Percentiles rank a stretch among this genome's conserved stretches.
phyloP scores from a whole-genome alignment of 2,329 filamentous ascomycete species.

The Alternaria consortialis region DNA sequence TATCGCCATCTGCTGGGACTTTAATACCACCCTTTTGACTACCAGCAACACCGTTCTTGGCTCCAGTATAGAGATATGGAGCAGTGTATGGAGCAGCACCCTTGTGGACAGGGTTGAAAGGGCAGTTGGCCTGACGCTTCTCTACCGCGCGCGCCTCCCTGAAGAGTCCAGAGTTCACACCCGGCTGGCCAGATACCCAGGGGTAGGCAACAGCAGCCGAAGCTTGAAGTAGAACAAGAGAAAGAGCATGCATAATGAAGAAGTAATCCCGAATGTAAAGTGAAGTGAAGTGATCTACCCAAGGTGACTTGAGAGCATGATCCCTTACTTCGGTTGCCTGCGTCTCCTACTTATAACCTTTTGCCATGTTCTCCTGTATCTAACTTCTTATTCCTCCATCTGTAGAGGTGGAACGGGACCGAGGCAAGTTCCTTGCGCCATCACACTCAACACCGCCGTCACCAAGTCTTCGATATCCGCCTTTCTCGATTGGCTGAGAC shows the following conservation, averaged over 20 bases:
- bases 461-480: not conserved
- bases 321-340: not conserved
- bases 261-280: not conserved
- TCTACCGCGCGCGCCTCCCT: constrained; percentile 15
- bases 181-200: constrained; percentile 31
- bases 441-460: not conserved
- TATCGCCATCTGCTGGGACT: constrained; percentile 55
- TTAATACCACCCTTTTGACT: constrained; percentile 55
- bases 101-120: constrained; percentile 36
- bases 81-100: constrained; percentile 29
- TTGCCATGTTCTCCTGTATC: not conserved
- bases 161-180: constrained; percentile 29
- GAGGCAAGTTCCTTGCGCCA: constrained; percentile 2
- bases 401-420: not conserved
- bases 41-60: constrained; percentile 54
- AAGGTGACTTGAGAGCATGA: constrained; percentile 1
- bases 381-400: not conserved
- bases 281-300: not conserved
- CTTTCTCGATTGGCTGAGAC: constrained; percentile 1
- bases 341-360: constrained; percentile 3
- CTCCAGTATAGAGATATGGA: constrained; percentile 53
- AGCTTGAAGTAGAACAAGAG: constrained; percentile 28
- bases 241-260: constrained; percentile 25
- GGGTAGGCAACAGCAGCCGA: constrained; percentile 27
- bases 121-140: constrained; percentile 29